Conservation (phyloP, 345 rosid genomes). For the Eucalyptus erythrocorys region DNA sequence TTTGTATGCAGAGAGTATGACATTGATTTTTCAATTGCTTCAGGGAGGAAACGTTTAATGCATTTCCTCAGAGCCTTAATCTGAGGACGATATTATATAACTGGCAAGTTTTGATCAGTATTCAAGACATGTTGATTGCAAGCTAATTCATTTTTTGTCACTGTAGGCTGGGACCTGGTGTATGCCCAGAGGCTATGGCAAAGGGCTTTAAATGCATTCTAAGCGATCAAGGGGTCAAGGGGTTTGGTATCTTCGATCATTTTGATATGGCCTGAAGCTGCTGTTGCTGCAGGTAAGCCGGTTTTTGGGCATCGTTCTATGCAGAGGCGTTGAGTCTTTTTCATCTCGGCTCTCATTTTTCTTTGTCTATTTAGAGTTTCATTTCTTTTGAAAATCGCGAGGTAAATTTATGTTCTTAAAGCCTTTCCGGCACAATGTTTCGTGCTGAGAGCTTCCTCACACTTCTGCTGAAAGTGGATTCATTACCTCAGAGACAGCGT, state of each 20-base stretch:
- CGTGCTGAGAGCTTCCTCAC: not conserved
- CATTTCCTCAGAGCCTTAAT: slow-evolving; percentile 49
- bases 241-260: too few species aligned
- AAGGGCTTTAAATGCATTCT: slow-evolving; percentile 85
- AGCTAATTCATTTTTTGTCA: not conserved
- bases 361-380: not conserved
- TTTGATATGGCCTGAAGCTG: too few species aligned
- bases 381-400: too few species aligned
- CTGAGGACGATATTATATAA: slow-evolving; percentile 67
- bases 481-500: too few species aligned
- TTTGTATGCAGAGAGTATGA: not conserved
- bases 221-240: slow-evolving; percentile 11
- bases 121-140: not conserved
- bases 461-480: too few species aligned
- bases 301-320: not conserved
- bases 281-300: too few species aligned
- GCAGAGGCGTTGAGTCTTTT: too few species aligned
- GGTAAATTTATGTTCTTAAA: too few species aligned
- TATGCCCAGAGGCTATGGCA: slow-evolving; percentile 69
- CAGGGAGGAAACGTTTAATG: slow-evolving; percentile 81
- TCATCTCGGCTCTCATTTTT: not conserved
- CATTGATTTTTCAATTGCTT: not conserved
- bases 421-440: not conserved
- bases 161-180: slow-evolving; percentile 73
- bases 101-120: slow-evolving; percentile 32